Evolutionary conservation across 2,329 filamentous ascomycete genomes (phyloP), one percentile per base, ranked within the genome.

Genomic region (Colletotrichum abscissum): DNA sequence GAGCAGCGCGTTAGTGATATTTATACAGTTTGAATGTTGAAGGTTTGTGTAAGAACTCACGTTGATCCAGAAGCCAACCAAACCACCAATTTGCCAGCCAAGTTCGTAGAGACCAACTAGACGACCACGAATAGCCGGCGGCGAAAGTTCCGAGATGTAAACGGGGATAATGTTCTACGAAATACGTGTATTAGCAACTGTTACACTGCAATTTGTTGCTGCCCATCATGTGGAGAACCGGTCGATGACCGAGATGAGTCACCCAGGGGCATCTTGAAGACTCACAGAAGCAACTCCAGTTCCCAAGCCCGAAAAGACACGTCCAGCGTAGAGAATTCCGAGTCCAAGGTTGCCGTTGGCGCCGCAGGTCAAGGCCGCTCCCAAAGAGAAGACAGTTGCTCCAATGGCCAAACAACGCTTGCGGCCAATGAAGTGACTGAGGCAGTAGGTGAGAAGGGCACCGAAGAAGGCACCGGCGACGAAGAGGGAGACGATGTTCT

Each of bases 381-480:
- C 80, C 85, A 90, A 19, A 85, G 76, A 78, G 55, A 79, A 79
- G 4, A 70, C 74, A 22, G 73, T 78, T 0, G 78, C 78, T 4
- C 77, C 76, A 63, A 88, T 81, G 5, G 77, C 72, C 16, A 93
- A 82, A 62, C 86, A 88, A 73, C 81, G 83, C 76, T 86, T 87
- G 59, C 91, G 86, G 16, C 90, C 91, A 73, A 88, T 83, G 78
- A 86, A 91, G 80, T 89, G 89, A 19, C 87, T 88, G n/a, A 87
- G 84, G 2, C 85, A 85, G 76, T 92, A 93, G 26, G 88, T 89
- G 68, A 89, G 84, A 65, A 92, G 84, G 1, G 91, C 88, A 14
- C 92, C 92, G 74, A 93, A 93, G 81, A 93, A 93, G 26, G 91
- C 91, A 65, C 92, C 92, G 11, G 91, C 92, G 79, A 93, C 91